Percentiles rank a stretch among this genome's conserved stretches.
phyloP scores from a whole-genome alignment of 2,329 filamentous ascomycete species.

The Talaromyces rugulosus region DNA sequence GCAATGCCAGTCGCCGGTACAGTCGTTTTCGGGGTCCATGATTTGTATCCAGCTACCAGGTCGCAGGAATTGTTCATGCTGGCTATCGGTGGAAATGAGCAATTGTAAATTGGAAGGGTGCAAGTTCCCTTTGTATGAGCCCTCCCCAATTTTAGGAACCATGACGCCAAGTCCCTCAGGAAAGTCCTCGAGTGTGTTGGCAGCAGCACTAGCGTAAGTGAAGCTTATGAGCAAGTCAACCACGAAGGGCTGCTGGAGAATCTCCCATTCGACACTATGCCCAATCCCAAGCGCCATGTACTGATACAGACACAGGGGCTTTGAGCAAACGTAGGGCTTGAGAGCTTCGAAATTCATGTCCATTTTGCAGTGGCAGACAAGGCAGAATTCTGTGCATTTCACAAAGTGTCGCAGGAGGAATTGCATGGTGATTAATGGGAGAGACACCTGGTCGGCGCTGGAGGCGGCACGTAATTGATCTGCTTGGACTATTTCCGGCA shows the following conservation, averaged over 20 bases:
- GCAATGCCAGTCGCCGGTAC: slow-evolving; percentile 40
- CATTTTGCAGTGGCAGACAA: slow-evolving; percentile 73
- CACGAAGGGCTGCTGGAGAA: slow-evolving; percentile 71
- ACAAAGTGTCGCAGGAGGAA: slow-evolving; percentile 73
- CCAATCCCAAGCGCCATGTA: slow-evolving; percentile 85
- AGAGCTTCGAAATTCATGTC: slow-evolving; percentile 54
- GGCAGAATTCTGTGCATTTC: slow-evolving; percentile 79
- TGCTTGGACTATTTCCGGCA: slow-evolving; percentile 42
- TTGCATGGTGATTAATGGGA: slow-evolving; percentile 63
- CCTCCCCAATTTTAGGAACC: slow-evolving; percentile 37
- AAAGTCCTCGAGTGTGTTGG: slow-evolving; percentile 46
- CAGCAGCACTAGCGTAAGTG: slow-evolving; percentile 60
- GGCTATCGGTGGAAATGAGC: neutral
- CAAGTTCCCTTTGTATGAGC: neutral
- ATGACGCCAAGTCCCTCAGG: slow-evolving; percentile 54
- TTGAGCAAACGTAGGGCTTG: slow-evolving; percentile 67
- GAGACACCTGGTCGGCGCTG: slow-evolving; percentile 38
- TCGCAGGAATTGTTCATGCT: slow-evolving; percentile 31
- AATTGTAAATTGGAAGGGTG: slow-evolving; percentile 1
- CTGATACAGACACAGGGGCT: slow-evolving; percentile 75
- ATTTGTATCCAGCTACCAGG: slow-evolving; percentile 53
- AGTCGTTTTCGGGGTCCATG: slow-evolving; percentile 10
- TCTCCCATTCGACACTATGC: slow-evolving; percentile 79
- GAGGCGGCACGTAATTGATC: slow-evolving; percentile 46
- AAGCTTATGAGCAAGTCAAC: slow-evolving; percentile 82